Evolutionary conservation across 2,329 filamentous ascomycete genomes (phyloP).

Genomic region (Fusarium sp.): DNA sequence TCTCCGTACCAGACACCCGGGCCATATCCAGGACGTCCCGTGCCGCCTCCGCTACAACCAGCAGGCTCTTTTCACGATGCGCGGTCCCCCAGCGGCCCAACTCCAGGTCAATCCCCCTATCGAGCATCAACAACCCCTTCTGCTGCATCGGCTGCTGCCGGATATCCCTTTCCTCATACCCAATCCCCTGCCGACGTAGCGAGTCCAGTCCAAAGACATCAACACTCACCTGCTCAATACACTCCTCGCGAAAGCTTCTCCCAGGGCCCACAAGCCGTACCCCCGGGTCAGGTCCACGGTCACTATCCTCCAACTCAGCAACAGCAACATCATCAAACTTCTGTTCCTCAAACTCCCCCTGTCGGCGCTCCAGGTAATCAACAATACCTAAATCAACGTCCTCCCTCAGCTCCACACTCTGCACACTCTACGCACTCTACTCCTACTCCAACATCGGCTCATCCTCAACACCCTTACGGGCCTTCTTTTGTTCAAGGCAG

Average conservation of each 20-base stretch:
- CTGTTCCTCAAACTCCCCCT: slow-evolving; percentile 55
- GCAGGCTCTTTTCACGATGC: slow-evolving; percentile 58
- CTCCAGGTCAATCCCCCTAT: slow-evolving; percentile 59
- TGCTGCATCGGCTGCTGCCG: slow-evolving; percentile 54
- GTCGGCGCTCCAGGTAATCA: slow-evolving; percentile 42
- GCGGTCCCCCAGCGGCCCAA: slow-evolving; percentile 62
- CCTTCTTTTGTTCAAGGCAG: slow-evolving; percentile 64
- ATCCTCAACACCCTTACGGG: slow-evolving; percentile 67
- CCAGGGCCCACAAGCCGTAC: slow-evolving; percentile 48
- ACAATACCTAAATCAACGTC: slow-evolving; percentile 59
- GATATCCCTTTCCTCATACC: slow-evolving; percentile 63
- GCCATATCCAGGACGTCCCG: slow-evolving; percentile 57
- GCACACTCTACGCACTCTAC: slow-evolving; percentile 70
- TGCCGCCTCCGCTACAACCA: slow-evolving; percentile 60
- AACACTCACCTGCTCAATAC: slow-evolving; percentile 59
- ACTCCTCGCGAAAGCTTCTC: slow-evolving; percentile 60
- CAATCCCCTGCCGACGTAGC: slow-evolving; percentile 56
- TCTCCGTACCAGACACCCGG: slow-evolving; percentile 54
- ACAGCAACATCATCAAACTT: slow-evolving; percentile 39
- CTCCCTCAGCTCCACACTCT: slow-evolving; percentile 69
- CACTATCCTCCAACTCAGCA: slow-evolving; percentile 50
- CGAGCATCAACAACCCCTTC: slow-evolving; percentile 61
- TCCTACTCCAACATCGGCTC: slow-evolving; percentile 70
- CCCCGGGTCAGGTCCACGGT: slow-evolving; percentile 32
- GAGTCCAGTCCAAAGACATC: slow-evolving; percentile 65